Conservation (phyloP, 108 stramenopile species). For the Pseudonitzschia multistriata region DNA sequence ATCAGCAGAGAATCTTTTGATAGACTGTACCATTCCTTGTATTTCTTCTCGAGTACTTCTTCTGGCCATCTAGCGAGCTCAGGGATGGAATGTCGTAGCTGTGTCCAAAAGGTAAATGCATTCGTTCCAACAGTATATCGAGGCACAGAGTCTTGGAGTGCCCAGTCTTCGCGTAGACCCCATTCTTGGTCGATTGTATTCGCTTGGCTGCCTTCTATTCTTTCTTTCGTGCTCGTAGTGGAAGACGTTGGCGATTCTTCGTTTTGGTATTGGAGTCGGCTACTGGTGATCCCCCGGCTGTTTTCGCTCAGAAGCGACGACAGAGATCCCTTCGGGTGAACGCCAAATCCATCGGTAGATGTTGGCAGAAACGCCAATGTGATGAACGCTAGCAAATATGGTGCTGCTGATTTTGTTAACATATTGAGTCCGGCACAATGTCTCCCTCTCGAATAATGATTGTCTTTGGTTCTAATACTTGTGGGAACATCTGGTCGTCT, state of each 20-base stretch:
- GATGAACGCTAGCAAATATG: neutral
- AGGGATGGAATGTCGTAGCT: neutral
- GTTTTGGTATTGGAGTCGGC: neutral
- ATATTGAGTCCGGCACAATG: no score
- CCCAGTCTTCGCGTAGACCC: neutral
- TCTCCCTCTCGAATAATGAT: no score
- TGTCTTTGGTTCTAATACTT: no score
- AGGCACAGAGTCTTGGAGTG: conserved; percentile 1
- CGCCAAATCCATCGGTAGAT: neutral
- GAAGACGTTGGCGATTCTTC: neutral
- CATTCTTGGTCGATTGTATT: neutral
- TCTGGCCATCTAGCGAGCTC: neutral
- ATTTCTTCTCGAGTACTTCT: neutral
- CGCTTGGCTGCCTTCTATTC: neutral
- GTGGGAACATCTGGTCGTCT: no score
- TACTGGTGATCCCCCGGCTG: neutral
- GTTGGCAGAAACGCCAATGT: neutral
- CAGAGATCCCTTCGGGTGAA: neutral
- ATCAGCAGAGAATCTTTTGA: neutral
- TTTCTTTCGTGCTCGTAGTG: neutral
- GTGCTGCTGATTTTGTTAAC: neutral
- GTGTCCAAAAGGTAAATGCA: neutral
- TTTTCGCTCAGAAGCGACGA: neutral
- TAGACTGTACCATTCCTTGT: neutral
- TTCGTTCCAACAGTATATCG: neutral